phyloP scores from a whole-genome alignment of 2,329 filamentous ascomycete genomes.

The Escovopsis sp. region DNA sequence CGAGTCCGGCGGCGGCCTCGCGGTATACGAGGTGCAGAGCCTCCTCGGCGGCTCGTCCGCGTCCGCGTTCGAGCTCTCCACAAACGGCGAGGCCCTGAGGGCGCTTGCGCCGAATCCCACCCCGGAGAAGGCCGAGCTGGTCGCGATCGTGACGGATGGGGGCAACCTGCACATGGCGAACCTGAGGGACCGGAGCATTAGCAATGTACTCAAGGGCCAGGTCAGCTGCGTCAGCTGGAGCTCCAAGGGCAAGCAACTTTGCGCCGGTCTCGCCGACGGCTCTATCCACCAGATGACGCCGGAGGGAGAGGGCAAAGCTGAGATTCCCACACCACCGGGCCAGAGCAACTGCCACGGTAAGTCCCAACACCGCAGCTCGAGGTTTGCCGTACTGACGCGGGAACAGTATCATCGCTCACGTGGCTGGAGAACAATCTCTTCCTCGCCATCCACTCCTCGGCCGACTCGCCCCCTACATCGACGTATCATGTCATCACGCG shows the following conservation, averaged over 20 bases:
- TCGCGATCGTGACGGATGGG: constrained; percentile 65
- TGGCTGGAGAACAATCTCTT: constrained; percentile 89
- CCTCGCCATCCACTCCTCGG: constrained; percentile 61
- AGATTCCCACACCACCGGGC: constrained; percentile 63
- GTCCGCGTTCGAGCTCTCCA: constrained; percentile 60
- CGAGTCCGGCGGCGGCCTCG: constrained; percentile 66
- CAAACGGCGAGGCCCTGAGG: constrained; percentile 59
- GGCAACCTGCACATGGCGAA: constrained; percentile 79
- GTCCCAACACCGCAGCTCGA: constrained; percentile 12
- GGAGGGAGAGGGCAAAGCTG: constrained; percentile 59
- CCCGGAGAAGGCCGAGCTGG: constrained; percentile 54
- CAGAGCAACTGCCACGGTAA: constrained; percentile 54
- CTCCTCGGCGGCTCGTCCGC: constrained; percentile 52
- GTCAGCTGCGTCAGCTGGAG: constrained; percentile 88
- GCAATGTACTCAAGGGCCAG: constrained; percentile 50
- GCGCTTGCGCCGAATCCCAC: constrained; percentile 70
- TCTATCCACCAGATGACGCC: constrained; percentile 72
- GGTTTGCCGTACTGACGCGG: constrained; percentile 7
- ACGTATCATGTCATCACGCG: constrained; percentile 70
- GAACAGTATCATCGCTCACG: constrained; percentile 56
- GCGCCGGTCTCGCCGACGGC: constrained; percentile 73
- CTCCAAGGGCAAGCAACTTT: constrained; percentile 78
- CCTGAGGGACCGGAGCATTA: constrained; percentile 52
- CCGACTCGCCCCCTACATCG: constrained; percentile 44
- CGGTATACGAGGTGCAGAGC: constrained; percentile 63